Base-by-base conservation (phyloP, 805 yeast genomes). In the Kregervanrija pseudodelftensis region DNA sequence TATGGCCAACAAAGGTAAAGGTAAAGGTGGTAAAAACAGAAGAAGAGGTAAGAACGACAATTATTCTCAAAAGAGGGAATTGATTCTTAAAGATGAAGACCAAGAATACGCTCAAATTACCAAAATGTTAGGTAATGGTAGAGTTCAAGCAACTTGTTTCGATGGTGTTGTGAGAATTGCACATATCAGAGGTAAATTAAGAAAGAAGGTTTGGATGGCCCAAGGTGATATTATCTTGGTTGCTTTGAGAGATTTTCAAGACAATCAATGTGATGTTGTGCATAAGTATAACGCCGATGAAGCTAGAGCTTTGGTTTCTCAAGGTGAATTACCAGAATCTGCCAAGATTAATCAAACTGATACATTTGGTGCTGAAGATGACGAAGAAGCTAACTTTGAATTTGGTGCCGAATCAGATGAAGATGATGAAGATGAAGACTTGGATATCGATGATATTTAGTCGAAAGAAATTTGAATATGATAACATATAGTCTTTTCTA, bases 121-220 rank as follows among this genome's bases (percentile, higher is more conserved):
- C 66, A 91, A 89, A 71, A 91, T 93, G 97, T 80, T 93, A 58
- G 99, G 99, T 67, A 90, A 90, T 64, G 98, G 99, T 54, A 82
- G 99, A 69, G 83, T 93, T 45, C 96, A 90, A 67, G 96, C 95
- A 44, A 67, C 81, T 41, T 93, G 99, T 72, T 93, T 93, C 62
- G 99, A 93, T 63, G 96, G 95, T 53, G 74, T 76, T 56, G 86
- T 81, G 65, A 82, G 99, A 74, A 79, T 89, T 79, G 99, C 95
- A 14, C 99, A 91, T 65, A 93, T 93, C 63, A 87, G 99, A 77
- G 99, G 99, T 60, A 93, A 93, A 66, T 79, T 93, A 72, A 86
- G 99, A 79, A 93, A 93, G 83, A 93, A 91, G 79, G 99, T 93
- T 49, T 93, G 99, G 99, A 90, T 93, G 88, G 86, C 86, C 40